Base-by-base conservation (phyloP, 257 asterid genomes). In the Cynanchum wilfordii region DNA sequence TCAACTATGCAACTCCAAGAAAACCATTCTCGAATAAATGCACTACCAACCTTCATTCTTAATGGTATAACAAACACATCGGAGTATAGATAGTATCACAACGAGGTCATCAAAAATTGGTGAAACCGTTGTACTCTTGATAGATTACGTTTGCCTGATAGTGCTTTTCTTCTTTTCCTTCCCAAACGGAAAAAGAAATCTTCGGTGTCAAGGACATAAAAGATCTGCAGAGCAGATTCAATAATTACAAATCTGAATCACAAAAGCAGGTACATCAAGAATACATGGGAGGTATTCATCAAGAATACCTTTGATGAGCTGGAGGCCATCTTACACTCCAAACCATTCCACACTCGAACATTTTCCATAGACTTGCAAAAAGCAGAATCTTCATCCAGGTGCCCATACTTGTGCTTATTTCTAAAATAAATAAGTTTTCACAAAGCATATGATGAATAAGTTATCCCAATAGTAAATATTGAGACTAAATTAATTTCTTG, bases 261-360 rank as follows among this genome's bases (percentile, higher is more conserved):
- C 15, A 69, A 15, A 51, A 12, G 20, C 15, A 73, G 55, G 25
- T 30, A 9, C 24, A 45, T 25, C 11, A 7, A 17, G 62, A 44
- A 29, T 12, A 4, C 10, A 47, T 1, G 10, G 11, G 40, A 10
- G 42, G 24, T 30, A 60, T 30, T 16, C 5, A 3, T 60, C 69
- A 27, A 8, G 17, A 56, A 75, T 88, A 94, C 99, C 99, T 94
- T 94, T 0, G 97, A 94, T 69, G 99, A 82, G 76, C 78, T 65
- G 71, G 97, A 79, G n/a, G 97, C 78, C 93, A 92, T 94, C 87
- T 91, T 94, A 79, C 97, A 91, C 82, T 94, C 97, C 87, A 94
- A 84, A 76, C 97, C 97, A 66, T 89, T 94, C 85, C 80, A 83
- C 78, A 89, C 85, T 69, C 50, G 72, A 73, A 85, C 88, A 72